A percentile compares a stretch with the other conserved stretches of the same genome.
These are phyloP conservation scores for Hippophae gyantsensis DNA, from an alignment of 306 rosid genomes.

Conservation along the genomic window DNA sequence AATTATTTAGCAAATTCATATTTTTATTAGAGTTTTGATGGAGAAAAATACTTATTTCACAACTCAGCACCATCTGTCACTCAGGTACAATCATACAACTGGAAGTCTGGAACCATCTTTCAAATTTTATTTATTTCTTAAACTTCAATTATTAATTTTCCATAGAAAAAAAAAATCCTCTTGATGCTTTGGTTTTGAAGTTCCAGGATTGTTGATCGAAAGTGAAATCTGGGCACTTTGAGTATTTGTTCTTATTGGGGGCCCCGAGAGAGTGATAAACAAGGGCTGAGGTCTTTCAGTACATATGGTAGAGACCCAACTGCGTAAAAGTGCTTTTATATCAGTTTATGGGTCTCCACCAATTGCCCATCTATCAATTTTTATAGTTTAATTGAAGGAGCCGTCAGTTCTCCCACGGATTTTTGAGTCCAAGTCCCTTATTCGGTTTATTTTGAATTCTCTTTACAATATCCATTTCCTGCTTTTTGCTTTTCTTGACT, in stretches of 20 bases:
- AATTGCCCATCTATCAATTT: background rate
- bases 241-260: background rate
- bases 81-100: no score
- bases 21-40: no score
- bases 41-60: no score
- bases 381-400: conserved; percentile 6
- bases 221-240: conserved; percentile 11
- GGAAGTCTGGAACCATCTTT: no score
- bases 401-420: background rate
- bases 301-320: conserved; percentile 14
- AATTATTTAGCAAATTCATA: no score
- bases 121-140: no score
- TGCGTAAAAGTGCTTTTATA: conserved; percentile 8
- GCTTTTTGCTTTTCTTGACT: no score
- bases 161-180: no score
- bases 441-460: background rate
- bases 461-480: no score
- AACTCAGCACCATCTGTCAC: no score
- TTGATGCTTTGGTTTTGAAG: conserved; percentile 5
- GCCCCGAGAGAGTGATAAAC: conserved; percentile 16
- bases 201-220: conserved; percentile 8
- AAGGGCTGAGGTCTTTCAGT: conserved; percentile 10
- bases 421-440: background rate
- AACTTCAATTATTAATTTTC: background rate
- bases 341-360: conserved; percentile 20